Percentiles rank a stretch among this genome's conserved stretches.
Evolutionary conservation across 1,284 basidiomycete species (phyloP).

Genomic region (Cutaneotrichosporon cavernicola): DNA sequence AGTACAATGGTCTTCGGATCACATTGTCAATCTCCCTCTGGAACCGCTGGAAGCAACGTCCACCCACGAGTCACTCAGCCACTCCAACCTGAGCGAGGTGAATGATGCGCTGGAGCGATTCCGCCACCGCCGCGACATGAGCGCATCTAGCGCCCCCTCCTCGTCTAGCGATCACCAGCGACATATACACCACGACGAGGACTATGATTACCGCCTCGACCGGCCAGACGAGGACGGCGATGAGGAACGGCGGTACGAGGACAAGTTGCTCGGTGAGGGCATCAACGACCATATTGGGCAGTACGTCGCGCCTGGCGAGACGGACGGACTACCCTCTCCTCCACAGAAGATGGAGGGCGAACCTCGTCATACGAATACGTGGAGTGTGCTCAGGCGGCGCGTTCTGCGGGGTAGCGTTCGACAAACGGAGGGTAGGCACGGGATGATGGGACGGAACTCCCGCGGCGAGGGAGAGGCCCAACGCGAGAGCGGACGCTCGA

Average conservation of each 20-base stretch:
- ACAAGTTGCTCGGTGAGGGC: constrained; percentile 33
- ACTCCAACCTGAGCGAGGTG: constrained; percentile 42
- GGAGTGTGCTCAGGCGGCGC: constrained; percentile 48
- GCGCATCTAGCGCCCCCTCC: constrained; percentile 27
- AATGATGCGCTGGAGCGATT: constrained; percentile 44
- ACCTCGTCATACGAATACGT: constrained; percentile 51
- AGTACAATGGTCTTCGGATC: constrained; percentile 50
- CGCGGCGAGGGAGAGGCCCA: not conserved
- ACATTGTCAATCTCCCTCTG: constrained; percentile 35
- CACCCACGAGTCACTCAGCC: constrained; percentile 24
- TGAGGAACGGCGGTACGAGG: constrained; percentile 15
- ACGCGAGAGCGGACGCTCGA: constrained; percentile 11
- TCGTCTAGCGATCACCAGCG: constrained; percentile 1
- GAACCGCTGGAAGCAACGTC: constrained; percentile 36
- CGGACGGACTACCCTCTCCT: constrained; percentile 53
- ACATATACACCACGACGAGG: constrained; percentile 25
- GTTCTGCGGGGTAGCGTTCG: constrained; percentile 26
- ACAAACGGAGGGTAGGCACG: not conserved
- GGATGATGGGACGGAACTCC: no score
- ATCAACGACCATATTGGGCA: constrained; percentile 32
- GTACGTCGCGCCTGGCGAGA: constrained; percentile 44
- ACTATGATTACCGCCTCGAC: constrained; percentile 53
- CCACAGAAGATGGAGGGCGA: constrained; percentile 24
- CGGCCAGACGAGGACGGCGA: constrained; percentile 23
- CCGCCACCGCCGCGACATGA: constrained; percentile 26